Base-by-base conservation (phyloP, 1,284 basidiomycete genomes). In the Apiotrichum sp. region DNA sequence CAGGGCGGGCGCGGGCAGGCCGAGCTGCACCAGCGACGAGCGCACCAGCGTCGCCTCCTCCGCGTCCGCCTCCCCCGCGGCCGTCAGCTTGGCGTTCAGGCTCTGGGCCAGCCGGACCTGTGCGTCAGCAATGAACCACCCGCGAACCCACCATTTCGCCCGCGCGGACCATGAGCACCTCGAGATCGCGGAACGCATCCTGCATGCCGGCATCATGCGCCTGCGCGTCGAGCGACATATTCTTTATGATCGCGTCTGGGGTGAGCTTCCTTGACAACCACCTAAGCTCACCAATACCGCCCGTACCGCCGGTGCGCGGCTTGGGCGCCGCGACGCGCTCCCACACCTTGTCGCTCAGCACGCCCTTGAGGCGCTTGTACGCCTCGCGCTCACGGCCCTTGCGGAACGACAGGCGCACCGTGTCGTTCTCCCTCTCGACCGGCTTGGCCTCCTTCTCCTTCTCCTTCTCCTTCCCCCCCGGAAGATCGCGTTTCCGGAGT, bases 81-180 rank as follows among this genome's bases (percentile, higher is more conserved):
- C 80, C 7, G 85, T 86, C 9, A 97, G 80, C 61, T 86, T 88
- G 58, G 88, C 84, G 70, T 91, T 93, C 62, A 98, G 83, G 48
- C 90, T 86, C 59, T 86, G 86, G 1, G 95, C 93, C 33, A 97
- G 82, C 42, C 84, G 83, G 53, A 81, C 76, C 75, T 77, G 62
- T 10, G 1, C 13, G 6, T 13, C 7, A 13, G 13, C n/a, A 33
- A 9, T 42, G 41, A n/a, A 42, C 41, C 6, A 42, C 36, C 13
- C 36, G 36, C 5, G 22, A 7, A 8, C 67, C 52, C 43, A 90
- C 93, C 87, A 98, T 97, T 64, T 93, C 89, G 64, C 86, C 87
- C 0, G 93, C 93, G 71, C 93, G 89, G 50, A 87, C 80, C 88
- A 90, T 93, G 43, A 98, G 79, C 1, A 88, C 87, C 69, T 98